Evolutionary conservation across 805 yeast genomes (phyloP).

Genomic region (Candida koratica): DNA sequence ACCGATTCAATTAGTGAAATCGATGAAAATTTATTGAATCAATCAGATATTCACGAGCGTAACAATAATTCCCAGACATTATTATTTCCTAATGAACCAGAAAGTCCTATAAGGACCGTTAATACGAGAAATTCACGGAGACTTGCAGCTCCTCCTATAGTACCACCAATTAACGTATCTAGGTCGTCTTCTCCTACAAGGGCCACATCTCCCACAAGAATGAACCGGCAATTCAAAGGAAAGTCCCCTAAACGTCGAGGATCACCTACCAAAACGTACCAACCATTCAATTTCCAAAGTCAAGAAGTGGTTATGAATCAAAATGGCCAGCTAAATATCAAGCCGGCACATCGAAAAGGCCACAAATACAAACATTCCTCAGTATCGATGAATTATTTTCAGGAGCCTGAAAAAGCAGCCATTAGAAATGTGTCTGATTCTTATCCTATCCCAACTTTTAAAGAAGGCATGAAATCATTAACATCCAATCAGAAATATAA

Average conservation of each 20-base stretch:
- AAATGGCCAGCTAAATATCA: slow-evolving; percentile 26
- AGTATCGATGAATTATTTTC: slow-evolving; percentile 92
- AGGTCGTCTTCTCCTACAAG: slow-evolving; percentile 29
- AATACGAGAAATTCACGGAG: slow-evolving; percentile 3
- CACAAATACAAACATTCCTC: slow-evolving; percentile 95
- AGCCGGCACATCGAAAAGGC: slow-evolving; percentile 80
- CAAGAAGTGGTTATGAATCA: slow-evolving; percentile 38
- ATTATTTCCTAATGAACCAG: slow-evolving; percentile 25
- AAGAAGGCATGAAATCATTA: slow-evolving; percentile 61
- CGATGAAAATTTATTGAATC: slow-evolving; percentile 11
- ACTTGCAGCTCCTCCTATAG: slow-evolving; percentile 16
- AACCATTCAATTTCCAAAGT: slow-evolving; percentile 66
- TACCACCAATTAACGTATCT: slow-evolving; percentile 14
- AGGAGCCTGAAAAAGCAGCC: slow-evolving; percentile 64
- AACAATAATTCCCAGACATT: slow-evolving; percentile 15
- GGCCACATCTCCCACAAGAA: slow-evolving; percentile 24
- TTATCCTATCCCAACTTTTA: slow-evolving; percentile 67
- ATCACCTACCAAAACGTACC: slow-evolving; percentile 23
- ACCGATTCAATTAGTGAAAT: slow-evolving; percentile 19
- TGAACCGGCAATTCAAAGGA: slow-evolving; percentile 25
- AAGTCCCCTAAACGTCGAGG: slow-evolving; percentile 21
- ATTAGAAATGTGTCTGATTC: slow-evolving; percentile 30
- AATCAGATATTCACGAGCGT: slow-evolving; percentile 5
- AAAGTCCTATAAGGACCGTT: slow-evolving; percentile 11
- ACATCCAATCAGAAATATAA: slow-evolving; percentile 54